These are phyloP conservation scores for Brassica carinata DNA, from an alignment of 345 rosid species.

Conservation along the genomic window DNA sequence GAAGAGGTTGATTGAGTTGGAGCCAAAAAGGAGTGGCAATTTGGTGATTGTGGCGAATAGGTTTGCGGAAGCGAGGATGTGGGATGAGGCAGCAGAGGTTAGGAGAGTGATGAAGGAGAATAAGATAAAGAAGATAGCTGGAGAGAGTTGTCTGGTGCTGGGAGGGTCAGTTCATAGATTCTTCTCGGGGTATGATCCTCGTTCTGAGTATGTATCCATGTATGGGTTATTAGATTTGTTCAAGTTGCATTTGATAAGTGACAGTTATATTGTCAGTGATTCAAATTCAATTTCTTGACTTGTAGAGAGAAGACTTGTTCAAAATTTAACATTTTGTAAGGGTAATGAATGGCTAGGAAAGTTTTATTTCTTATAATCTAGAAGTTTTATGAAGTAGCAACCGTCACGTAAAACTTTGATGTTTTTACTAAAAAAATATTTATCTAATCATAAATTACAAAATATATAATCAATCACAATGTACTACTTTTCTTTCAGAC, in stretches of 20 bases:
- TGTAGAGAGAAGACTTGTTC: neutral
- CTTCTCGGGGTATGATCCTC: slow-evolving; percentile 63
- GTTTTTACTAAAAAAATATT: neutral
- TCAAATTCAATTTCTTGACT: neutral
- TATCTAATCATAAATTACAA: neutral
- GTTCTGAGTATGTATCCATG: slow-evolving; percentile 37
- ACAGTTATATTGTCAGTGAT: slow-evolving; percentile 7
- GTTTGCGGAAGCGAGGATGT: slow-evolving; percentile 77
- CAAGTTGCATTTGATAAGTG: slow-evolving; percentile 50
- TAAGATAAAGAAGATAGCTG: slow-evolving; percentile 65
- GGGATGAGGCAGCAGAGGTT: slow-evolving; percentile 69
- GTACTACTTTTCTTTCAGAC: neutral
- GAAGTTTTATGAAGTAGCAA: neutral
- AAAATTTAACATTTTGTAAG: neutral
- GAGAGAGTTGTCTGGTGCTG: slow-evolving; percentile 68
- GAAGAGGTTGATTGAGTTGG: slow-evolving; percentile 63
- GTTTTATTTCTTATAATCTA: too few relatives aligned
- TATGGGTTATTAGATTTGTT: slow-evolving; percentile 49
- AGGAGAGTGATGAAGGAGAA: slow-evolving; percentile 60
- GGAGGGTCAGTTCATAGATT: slow-evolving; percentile 60
- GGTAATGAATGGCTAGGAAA: neutral
- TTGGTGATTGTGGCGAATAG: slow-evolving; percentile 74
- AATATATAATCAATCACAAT: neutral
- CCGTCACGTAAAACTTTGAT: neutral
- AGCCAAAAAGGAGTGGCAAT: slow-evolving; percentile 77